Conservation (phyloP, 495 filamentous ascomycete genomes). For the Neohortaea acidophila region DNA sequence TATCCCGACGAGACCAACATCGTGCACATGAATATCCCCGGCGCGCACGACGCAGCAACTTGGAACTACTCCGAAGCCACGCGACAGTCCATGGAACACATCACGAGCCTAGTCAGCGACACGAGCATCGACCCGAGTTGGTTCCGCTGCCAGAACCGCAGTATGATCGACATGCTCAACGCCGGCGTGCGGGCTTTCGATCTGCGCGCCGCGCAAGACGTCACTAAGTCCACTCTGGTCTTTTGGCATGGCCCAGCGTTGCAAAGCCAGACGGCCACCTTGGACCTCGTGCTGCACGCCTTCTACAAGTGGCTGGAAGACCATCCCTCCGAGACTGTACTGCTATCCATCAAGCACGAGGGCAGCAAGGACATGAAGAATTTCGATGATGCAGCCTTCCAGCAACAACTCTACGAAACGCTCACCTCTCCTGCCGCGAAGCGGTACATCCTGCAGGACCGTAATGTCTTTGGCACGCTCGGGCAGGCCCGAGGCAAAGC, state of each 20-base stretch:
- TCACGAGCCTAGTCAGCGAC: conserved; percentile 14
- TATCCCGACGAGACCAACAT: conserved; percentile 31
- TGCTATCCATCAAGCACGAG: conserved; percentile 31
- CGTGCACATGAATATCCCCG: conserved; percentile 33
- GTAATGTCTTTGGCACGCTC: conserved; percentile 26
- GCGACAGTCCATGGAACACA: conserved; percentile 29
- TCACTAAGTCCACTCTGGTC: conserved; percentile 30
- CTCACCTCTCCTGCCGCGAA: conserved; percentile 26
- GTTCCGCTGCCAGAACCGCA: conserved; percentile 32
- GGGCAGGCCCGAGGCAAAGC: conserved; percentile 32
- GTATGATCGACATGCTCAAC: conserved; percentile 29
- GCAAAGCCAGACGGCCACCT: conserved; percentile 29
- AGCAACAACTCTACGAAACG: conserved; percentile 23
- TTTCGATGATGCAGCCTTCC: conserved; percentile 26
- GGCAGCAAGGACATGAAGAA: too few relatives aligned
- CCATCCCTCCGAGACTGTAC: conserved; percentile 13
- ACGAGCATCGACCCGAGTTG: conserved; percentile 15
- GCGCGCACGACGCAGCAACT: conserved; percentile 39
- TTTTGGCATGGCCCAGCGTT: conserved; percentile 38
- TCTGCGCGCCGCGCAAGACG: conserved; percentile 35
- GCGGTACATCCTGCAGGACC: conserved; percentile 29
- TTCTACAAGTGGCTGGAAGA: conserved; percentile 33
- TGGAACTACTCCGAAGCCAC: conserved; percentile 39
- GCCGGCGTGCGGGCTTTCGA: conserved; percentile 39
- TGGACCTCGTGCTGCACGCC: conserved; percentile 35